phyloP scores from a whole-genome alignment of 1,284 basidiomycete species.

The Peniophora sp. region DNA sequence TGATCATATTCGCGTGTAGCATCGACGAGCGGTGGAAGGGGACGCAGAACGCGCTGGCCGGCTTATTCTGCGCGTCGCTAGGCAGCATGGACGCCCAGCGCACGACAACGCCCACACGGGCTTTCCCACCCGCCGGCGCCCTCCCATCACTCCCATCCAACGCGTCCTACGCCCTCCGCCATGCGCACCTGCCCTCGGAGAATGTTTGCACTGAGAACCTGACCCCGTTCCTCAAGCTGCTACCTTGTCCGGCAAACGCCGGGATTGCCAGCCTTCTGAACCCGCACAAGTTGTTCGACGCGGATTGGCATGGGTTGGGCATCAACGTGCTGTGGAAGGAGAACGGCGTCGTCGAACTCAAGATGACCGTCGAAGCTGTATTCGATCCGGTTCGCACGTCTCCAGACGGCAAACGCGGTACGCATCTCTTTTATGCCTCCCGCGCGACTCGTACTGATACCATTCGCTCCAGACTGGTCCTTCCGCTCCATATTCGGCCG shows the following conservation, averaged over 20 bases:
- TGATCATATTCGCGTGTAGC: conserved; percentile 24
- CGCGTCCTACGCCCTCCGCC: conserved; percentile 47
- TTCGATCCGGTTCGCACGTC: conserved; percentile 67
- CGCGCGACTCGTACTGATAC: not conserved
- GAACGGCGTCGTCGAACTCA: conserved; percentile 51
- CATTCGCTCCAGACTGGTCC: conserved; percentile 59
- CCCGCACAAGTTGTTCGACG: conserved; percentile 79
- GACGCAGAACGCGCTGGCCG: conserved; percentile 83
- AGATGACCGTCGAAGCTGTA: conserved; percentile 76
- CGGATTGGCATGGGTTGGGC: conserved; percentile 84
- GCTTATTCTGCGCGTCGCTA: conserved; percentile 90
- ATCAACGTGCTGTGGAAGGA: conserved; percentile 64
- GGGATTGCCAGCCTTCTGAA: conserved; percentile 85
- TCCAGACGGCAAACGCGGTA: conserved; percentile 48
- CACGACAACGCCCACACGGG: conserved; percentile 54
- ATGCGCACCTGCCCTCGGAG: conserved; percentile 75
- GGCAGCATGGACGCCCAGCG: conserved; percentile 67
- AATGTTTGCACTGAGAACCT: conserved; percentile 95
- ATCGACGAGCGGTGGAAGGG: conserved; percentile 77
- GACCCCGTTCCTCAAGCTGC: conserved; percentile 89
- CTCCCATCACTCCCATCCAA: conserved; percentile 42
- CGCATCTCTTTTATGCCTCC: conserved; percentile 11
- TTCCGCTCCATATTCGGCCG: conserved; percentile 70
- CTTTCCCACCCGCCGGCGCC: conserved; percentile 52
- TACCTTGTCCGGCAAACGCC: conserved; percentile 89